These are phyloP conservation scores for Ceratobasidium sp. DNA, from an alignment of 1,284 basidiomycete genomes.

Conservation along the genomic window DNA sequence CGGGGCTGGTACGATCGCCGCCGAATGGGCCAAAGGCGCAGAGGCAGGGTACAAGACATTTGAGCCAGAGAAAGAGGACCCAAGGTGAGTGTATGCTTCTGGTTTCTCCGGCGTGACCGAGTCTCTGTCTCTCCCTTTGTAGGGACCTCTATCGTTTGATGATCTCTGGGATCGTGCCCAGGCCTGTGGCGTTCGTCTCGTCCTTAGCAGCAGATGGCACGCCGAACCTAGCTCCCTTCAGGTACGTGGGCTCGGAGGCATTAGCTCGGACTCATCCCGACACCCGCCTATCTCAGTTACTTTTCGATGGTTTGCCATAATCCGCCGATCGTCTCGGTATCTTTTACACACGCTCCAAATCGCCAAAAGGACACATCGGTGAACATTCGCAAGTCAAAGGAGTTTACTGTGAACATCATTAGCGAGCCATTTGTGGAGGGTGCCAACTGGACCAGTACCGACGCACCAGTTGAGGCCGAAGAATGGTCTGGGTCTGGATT, in stretches of 20 bases:
- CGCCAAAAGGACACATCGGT: conserved; percentile 72
- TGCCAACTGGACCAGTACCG: conserved; percentile 75
- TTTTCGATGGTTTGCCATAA: conserved; percentile 73
- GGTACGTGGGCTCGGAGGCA: conserved; percentile 56
- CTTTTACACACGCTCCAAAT: conserved; percentile 60
- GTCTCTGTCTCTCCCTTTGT: background rate
- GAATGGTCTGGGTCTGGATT: conserved; percentile 83
- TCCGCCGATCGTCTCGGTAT: conserved; percentile 75
- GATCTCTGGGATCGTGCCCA: conserved; percentile 75
- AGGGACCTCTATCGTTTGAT: conserved; percentile 69
- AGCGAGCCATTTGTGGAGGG: conserved; percentile 80
- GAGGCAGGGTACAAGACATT: conserved; percentile 69
- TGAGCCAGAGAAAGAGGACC: conserved; percentile 64
- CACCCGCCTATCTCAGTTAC: conserved; percentile 59
- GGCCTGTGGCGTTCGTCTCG: conserved; percentile 81
- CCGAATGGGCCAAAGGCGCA: conserved; percentile 66
- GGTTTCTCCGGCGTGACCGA: conserved; percentile 9
- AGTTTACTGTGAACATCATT: conserved; percentile 83
- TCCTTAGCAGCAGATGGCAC: conserved; percentile 68
- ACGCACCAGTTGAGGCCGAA: conserved; percentile 72
- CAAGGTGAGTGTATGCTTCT: conserved; percentile 57
- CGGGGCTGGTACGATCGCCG: conserved; percentile 60
- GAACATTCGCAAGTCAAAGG: conserved; percentile 75
- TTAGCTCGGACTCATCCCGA: conserved; percentile 40
- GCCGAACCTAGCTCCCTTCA: conserved; percentile 77